Percentiles rank a stretch among this genome's conserved stretches.
Conservation (phyloP, 495 filamentous ascomycete species). For the Xylaria palmicola region DNA sequence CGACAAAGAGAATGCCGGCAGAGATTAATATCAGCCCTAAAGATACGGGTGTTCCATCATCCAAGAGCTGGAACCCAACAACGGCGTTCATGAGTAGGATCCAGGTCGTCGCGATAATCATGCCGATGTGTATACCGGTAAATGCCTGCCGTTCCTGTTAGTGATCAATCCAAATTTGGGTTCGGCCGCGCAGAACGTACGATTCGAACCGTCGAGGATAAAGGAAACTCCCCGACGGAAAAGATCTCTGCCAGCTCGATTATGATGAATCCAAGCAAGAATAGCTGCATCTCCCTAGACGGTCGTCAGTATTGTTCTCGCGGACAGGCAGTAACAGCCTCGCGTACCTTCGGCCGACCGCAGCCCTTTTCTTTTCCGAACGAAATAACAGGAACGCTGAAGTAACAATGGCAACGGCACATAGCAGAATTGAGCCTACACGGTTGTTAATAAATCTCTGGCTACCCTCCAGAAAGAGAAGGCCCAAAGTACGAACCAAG, state of each 20-base stretch:
- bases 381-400: constrained; percentile 66
- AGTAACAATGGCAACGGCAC: constrained; percentile 69
- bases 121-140: constrained; percentile 86
- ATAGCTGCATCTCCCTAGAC: constrained; percentile 90
- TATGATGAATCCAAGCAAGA: constrained; percentile 82
- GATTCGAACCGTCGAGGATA: constrained; percentile 63
- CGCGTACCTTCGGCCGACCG: constrained; percentile 84
- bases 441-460: neutral
- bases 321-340: neutral
- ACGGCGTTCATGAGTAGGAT: constrained; percentile 88
- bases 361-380: constrained; percentile 91
- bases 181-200: constrained; percentile 42
- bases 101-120: constrained; percentile 86
- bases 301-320: constrained; percentile 22
- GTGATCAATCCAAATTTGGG: neutral
- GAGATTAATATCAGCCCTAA: constrained; percentile 73
- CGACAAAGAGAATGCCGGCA: constrained; percentile 71
- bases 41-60: constrained; percentile 87
- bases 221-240: constrained; percentile 83
- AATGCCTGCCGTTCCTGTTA: constrained; percentile 64
- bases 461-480: too few relatives aligned
- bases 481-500: constrained; percentile 72
- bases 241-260: constrained; percentile 96
- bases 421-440: constrained; percentile 86
- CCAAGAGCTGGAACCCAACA: constrained; percentile 89